Base-by-base conservation (phyloP, 495 filamentous ascomycete genomes). In the Aspergillus egyptiacus region DNA sequence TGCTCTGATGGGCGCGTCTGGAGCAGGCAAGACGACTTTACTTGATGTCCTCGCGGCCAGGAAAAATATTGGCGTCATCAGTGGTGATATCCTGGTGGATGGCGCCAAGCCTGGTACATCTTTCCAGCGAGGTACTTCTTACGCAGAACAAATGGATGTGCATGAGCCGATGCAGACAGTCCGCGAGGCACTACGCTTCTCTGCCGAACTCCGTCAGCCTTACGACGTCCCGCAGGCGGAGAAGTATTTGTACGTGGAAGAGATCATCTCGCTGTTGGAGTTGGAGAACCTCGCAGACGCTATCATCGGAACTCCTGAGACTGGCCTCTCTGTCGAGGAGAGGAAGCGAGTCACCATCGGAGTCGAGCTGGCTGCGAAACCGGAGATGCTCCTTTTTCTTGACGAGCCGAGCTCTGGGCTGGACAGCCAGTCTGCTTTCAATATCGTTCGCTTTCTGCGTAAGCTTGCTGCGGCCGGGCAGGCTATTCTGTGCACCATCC, bases 21-120 rank as follows among this genome's bases (percentile, higher is more conserved):
- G 88, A n/a, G 88, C 88, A 10, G 88, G 88, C 5, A 94, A 94
- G 60, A 94, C 88, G 0, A 93, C 88, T 0, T 64, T 93, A 2
- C 62, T 94, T 19, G 87, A 94, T 61, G 86, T 90, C 1, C 66
- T 94, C 5, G 88, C 88, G 0, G 68, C 77, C 2, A 70, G 89
- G 18, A 89, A 88, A 65, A 89, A 82, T 53, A 85, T 89, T 47
- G 89, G 88, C 37, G 83, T 89, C 0, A 83, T 91, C 22, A 62
- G 61, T 5, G 88, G 88, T 19, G 81, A 88, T 46, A 81, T 89
- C 25, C 57, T 90, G 1, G 82, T 94, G 5, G 86, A 93, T 58
- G 87, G 85, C 11, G 65, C 66, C 59, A 87, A 94, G 61, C 77
- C 89, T 44, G 81, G 83, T 2, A 91, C 89, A 0, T 88, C 86